Evolutionary conservation across 2,329 filamentous ascomycete species (phyloP).

Genomic region (Pseudocercospora eumusae): DNA sequence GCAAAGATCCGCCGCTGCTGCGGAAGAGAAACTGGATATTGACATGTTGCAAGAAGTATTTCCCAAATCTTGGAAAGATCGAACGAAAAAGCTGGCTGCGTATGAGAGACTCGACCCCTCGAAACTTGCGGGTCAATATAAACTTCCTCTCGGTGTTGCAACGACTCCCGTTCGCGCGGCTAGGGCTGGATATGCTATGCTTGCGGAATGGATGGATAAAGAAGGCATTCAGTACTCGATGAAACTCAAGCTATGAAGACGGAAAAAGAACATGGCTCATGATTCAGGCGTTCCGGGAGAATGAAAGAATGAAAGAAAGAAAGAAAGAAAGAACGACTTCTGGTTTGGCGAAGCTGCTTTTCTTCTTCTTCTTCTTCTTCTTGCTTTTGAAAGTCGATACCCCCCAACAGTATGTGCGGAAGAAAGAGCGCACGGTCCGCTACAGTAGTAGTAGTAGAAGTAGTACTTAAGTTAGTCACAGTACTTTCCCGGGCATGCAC

Average conservation of each 20-base stretch:
- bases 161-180: slow-evolving; percentile 50
- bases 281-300: not conserved
- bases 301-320: not conserved
- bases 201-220: slow-evolving; percentile 46
- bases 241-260: slow-evolving; percentile 33
- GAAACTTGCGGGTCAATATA: slow-evolving; percentile 42
- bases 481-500: slow-evolving; percentile 4
- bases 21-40: slow-evolving; percentile 36
- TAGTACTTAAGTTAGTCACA: no score
- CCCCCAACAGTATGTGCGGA: slow-evolving; percentile 8
- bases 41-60: slow-evolving; percentile 43
- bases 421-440: not conserved
- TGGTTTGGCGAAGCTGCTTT: no score
- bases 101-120: slow-evolving; percentile 40
- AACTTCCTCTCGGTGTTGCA: slow-evolving; percentile 44
- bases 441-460: no score
- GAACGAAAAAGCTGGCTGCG: slow-evolving; percentile 31
- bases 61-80: slow-evolving; percentile 43
- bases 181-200: slow-evolving; percentile 45
- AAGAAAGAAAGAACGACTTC: no score
- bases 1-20: slow-evolving; percentile 24
- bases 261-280: no score
- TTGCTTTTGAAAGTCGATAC: slow-evolving; percentile 7
- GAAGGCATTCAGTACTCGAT: slow-evolving; percentile 30
- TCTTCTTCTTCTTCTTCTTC: no score